Base-by-base conservation (phyloP, 345 rosid species). In the Iberis pinnata region DNA sequence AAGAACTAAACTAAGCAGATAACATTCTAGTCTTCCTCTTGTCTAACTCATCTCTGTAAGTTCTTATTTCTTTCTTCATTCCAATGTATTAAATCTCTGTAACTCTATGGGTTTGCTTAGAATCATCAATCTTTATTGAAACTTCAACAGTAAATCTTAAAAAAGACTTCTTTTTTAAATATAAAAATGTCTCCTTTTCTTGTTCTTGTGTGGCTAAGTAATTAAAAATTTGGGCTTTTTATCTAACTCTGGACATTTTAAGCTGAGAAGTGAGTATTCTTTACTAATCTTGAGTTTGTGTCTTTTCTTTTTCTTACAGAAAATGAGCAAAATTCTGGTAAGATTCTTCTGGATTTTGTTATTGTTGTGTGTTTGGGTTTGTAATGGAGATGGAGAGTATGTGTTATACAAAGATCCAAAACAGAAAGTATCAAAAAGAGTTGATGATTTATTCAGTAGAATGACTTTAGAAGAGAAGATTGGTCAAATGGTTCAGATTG, bases 401-500 rank as follows among this genome's bases (percentile, higher is more conserved):
- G 45, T 65, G 0, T 20, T 50, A 24, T 79, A 76, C 74, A 79
- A 74, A 39, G 84, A 79, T 42, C 76, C 79, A 7, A 69, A 74
- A 27, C 79, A 67, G 56, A 69, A 63, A 6, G 72, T 67, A 10
- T 57, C 64, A n/a, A 70, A 44, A 43, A 70, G 84, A 43, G 64
- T 76, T 42, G 43, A 46, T 27, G 81, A 79, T 64, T 64, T 79
- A 32, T 37, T 74, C 14, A 43, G 66, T 64, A 59, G 67, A 58
- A 79, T 79, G 84, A 71, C 79, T 12, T 33, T 79, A 9, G 73
- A 73, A 18, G 81, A 79, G 70, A 79, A 79, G 76, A 76, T 79
- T 61, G 81, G 79, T 29, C 84, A 79, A 68, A 76, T 79, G 84
- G 70, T 65, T 18, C 84, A 79, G 65, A 64, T 79, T 25, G 84